Conservation (phyloP, 2,329 filamentous ascomycete species). For the Emmonsia crescens region DNA sequence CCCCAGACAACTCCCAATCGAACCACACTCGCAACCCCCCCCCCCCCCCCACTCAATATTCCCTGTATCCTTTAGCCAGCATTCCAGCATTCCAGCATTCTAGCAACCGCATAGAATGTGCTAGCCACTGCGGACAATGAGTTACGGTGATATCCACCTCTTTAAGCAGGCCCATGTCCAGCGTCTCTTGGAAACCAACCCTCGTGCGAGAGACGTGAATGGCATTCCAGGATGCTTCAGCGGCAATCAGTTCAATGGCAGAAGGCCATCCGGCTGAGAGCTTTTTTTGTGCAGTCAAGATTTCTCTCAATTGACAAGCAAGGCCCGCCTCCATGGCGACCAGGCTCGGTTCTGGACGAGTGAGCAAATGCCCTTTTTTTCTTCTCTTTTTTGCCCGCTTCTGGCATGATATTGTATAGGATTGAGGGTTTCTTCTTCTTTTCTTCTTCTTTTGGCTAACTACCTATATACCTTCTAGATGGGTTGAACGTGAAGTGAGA, state of each 20-base stretch:
- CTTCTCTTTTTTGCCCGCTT: background rate
- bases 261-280: constrained; percentile 18
- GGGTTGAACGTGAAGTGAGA: constrained; percentile 82
- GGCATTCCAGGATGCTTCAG: constrained; percentile 27
- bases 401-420: background rate
- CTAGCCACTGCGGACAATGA: constrained; percentile 4
- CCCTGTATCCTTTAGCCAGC: background rate
- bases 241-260: constrained; percentile 26
- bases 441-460: background rate
- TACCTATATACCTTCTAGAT: constrained; percentile 45
- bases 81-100: too few species aligned
- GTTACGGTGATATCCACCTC: background rate
- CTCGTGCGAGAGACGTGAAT: constrained; percentile 17
- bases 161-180: constrained; percentile 2
- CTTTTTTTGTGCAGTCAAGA: constrained; percentile 9
- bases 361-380: constrained; percentile 26
- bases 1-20: background rate
- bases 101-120: background rate
- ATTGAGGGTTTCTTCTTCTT: background rate
- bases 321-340: constrained; percentile 43
- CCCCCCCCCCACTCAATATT: background rate
- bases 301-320: constrained; percentile 19
- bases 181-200: background rate
- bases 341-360: constrained; percentile 50
- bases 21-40: background rate